Conservation (phyloP, 1,139 yeast genomes). For the Pneumocystis canis region DNA sequence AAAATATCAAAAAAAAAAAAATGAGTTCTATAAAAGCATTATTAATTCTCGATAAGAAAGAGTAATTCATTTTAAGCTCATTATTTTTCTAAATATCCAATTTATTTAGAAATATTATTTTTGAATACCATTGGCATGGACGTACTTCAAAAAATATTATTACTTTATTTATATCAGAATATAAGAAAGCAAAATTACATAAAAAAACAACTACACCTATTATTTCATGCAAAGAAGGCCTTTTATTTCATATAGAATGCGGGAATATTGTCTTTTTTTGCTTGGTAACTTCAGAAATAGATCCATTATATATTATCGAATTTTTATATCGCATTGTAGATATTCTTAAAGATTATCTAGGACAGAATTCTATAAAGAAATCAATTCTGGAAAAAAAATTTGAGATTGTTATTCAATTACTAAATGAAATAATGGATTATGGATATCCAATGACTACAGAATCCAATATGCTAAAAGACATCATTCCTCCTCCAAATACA, state of each 20-base stretch:
- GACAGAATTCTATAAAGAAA: conserved; percentile 39
- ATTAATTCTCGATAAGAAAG: not conserved
- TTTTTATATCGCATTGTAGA: not conserved
- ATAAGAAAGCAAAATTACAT: not conserved
- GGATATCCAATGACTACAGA: conserved; percentile 65
- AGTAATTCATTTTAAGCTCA: not conserved
- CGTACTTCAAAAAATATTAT: not conserved
- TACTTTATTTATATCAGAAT: not conserved
- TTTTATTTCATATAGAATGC: not conserved
- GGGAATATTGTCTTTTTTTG: not conserved
- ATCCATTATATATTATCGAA: not conserved
- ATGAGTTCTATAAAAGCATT: not conserved
- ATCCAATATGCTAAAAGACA: conserved; percentile 50
- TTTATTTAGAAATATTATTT: not conserved
- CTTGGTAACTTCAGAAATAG: not conserved
- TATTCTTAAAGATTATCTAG: conserved; percentile 31
- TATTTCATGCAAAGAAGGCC: not conserved
- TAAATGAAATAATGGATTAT: conserved; percentile 61
- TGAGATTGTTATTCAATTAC: conserved; percentile 46
- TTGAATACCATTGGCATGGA: not conserved
- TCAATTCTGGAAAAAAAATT: conserved; percentile 48
- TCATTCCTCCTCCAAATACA: conserved; percentile 42
- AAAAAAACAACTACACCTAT: not conserved
- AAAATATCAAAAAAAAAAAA: not conserved
- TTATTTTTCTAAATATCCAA: not conserved